Conservation (phyloP, 1,139 yeast species). For the Candida labiduridarum region DNA sequence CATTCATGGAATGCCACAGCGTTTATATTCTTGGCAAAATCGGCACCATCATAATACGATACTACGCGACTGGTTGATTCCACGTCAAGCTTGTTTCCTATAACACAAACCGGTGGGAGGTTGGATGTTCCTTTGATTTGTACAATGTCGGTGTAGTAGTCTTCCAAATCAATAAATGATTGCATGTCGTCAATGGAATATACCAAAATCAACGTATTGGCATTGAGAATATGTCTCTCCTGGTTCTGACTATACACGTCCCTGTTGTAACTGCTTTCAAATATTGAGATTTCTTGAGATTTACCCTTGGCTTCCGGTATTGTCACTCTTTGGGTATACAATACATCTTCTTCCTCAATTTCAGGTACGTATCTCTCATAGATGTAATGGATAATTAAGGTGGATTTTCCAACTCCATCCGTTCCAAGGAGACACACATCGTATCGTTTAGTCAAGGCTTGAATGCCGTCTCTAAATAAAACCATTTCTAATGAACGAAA, state of each 20-base stretch:
- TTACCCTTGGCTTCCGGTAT: conserved; percentile 11
- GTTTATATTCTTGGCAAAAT: conserved; percentile 27
- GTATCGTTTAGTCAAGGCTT: conserved; percentile 26
- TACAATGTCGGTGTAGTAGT: conserved; percentile 24
- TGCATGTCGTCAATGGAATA: conserved; percentile 31
- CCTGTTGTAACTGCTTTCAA: conserved; percentile 27
- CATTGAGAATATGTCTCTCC: conserved; percentile 31
- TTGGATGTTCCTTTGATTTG: conserved; percentile 18
- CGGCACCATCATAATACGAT: conserved; percentile 29
- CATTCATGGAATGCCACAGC: conserved; percentile 36
- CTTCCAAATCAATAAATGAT: conserved; percentile 33
- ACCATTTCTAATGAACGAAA: not conserved
- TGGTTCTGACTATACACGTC: conserved; percentile 34
- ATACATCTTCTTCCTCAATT: conserved; percentile 29
- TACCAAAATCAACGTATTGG: conserved; percentile 32
- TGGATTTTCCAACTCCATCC: conserved; percentile 32
- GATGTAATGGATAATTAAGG: conserved; percentile 29
- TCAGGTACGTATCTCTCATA: conserved; percentile 24
- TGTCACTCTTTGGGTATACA: conserved; percentile 29
- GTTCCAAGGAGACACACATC: conserved; percentile 40
- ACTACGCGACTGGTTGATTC: conserved; percentile 27
- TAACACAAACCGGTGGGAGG: conserved; percentile 34
- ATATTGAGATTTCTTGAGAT: conserved; percentile 29
- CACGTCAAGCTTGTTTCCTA: conserved; percentile 36
- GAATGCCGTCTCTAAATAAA: conserved; percentile 15